These are phyloP conservation scores for Boletus coccyginus DNA, from an alignment of 768 basidiomycete genomes.

Conservation along the genomic window DNA sequence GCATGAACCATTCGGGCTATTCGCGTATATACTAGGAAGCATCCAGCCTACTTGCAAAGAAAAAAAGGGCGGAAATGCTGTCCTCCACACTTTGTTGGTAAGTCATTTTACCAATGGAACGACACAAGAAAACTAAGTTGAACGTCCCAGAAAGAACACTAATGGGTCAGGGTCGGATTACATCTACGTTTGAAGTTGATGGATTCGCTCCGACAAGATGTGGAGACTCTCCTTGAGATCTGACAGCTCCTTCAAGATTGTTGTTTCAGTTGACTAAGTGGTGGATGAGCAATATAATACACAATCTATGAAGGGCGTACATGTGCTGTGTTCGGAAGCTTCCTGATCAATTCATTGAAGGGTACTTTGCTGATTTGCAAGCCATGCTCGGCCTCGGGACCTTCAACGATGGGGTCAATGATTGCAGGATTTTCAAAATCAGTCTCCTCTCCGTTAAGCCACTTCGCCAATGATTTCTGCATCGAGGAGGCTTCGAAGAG, in stretches of 20 bases:
- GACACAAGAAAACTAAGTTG: neutral
- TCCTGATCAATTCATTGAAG: constrained; percentile 66
- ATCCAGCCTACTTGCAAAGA: neutral
- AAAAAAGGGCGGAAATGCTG: neutral
- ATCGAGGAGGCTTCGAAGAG: constrained; percentile 63
- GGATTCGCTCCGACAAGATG: constrained; percentile 36
- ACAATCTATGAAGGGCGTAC: constrained; percentile 39
- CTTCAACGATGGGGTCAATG: constrained; percentile 61
- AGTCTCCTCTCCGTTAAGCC: constrained; percentile 63
- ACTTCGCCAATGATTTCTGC: constrained; percentile 61
- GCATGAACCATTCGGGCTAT: constrained; percentile 1
- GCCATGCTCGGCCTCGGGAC: constrained; percentile 50
- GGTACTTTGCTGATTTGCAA: constrained; percentile 66
- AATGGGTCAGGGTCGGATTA: neutral
- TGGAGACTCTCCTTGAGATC: constrained; percentile 47
- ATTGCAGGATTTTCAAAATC: constrained; percentile 50
- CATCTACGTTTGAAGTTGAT: constrained; percentile 22
- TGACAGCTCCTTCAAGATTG: constrained; percentile 62
- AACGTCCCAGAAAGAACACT: neutral
- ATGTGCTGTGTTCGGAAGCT: constrained; percentile 69
- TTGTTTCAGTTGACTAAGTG: constrained; percentile 64
- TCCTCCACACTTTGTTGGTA: neutral
- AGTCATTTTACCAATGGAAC: neutral
- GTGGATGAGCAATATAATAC: constrained; percentile 2
- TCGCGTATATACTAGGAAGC: neutral